Evolutionary conservation across 2,329 filamentous ascomycete genomes (phyloP).

Genomic region (Phialemoniopsis sp.): DNA sequence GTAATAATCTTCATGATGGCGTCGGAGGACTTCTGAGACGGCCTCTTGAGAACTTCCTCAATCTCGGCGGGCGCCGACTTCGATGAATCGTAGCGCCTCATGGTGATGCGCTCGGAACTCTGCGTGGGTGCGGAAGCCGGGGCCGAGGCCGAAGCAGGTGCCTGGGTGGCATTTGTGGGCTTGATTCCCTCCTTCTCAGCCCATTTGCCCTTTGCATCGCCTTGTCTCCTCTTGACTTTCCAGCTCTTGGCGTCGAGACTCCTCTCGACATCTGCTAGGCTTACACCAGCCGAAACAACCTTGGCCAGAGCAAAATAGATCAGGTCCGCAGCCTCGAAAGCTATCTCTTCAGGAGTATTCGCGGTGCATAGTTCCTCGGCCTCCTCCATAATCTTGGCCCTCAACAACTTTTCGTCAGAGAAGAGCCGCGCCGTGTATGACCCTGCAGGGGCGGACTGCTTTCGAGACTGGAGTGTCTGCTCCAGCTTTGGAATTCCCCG

Average conservation of each 20-base stretch:
- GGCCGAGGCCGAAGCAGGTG: constrained; percentile 29
- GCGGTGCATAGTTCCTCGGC: constrained; percentile 92
- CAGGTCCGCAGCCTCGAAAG: constrained; percentile 91
- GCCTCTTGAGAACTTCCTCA: constrained; percentile 72
- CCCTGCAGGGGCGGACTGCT: constrained; percentile 75
- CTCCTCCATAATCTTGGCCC: constrained; percentile 98
- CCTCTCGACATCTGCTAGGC: constrained; percentile 81
- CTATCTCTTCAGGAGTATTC: constrained; percentile 74
- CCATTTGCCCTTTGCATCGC: constrained; percentile 93
- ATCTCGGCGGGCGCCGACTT: constrained; percentile 63
- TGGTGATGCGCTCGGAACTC: constrained; percentile 59
- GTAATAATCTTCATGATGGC: constrained; percentile 86
- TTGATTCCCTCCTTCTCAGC: constrained; percentile 74
- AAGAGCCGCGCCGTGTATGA: constrained; percentile 95
- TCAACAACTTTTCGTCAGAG: constrained; percentile 81
- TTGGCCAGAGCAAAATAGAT: constrained; percentile 95
- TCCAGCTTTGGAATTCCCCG: constrained; percentile 79
- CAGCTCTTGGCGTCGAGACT: constrained; percentile 92
- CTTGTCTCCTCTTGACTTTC: constrained; percentile 89
- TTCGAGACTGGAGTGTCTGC: constrained; percentile 79
- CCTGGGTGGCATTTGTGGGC: constrained; percentile 23
- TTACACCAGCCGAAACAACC: constrained; percentile 80
- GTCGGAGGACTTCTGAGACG: constrained; percentile 92
- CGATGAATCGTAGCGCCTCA: constrained; percentile 73
- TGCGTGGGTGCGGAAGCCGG: constrained; percentile 33